Evolutionary conservation across 768 basidiomycete genomes (phyloP).

Genomic region (Podaxis sp.): DNA sequence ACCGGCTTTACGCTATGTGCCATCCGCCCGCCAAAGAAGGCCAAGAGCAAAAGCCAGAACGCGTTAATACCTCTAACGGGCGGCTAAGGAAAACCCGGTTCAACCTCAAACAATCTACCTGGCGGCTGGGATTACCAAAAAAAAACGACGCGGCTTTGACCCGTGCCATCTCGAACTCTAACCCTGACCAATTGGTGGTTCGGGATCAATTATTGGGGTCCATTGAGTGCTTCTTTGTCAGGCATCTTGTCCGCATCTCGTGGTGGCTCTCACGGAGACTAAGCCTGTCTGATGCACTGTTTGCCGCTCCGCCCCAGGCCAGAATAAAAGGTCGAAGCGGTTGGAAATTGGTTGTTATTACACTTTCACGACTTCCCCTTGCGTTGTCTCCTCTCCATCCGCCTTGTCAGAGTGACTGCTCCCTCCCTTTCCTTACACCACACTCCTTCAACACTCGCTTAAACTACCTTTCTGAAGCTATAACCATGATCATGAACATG

Average conservation of each 20-base stretch:
- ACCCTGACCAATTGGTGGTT: neutral
- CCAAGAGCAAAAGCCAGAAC: no score
- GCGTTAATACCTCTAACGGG: neutral
- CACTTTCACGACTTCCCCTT: neutral
- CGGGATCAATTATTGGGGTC: slow-evolving; percentile 2
- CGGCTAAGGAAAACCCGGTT: neutral
- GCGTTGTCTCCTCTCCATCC: neutral
- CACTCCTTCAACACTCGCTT: slow-evolving; percentile 3
- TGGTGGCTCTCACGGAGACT: slow-evolving; percentile 9
- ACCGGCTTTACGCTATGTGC: neutral
- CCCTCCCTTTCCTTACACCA: slow-evolving; percentile 8
- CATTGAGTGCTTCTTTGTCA: neutral
- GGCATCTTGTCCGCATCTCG: neutral
- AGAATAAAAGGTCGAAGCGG: neutral
- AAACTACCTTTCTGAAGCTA: slow-evolving; percentile 6
- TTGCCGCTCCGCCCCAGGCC: neutral
- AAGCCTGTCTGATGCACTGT: slow-evolving; percentile 4
- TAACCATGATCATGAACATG: slow-evolving; percentile 20
- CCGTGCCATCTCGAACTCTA: neutral
- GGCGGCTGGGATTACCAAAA: neutral
- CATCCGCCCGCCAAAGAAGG: no score
- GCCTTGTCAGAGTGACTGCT: neutral
- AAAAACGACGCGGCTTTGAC: neutral
- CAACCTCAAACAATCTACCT: neutral
- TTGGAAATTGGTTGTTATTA: neutral